These are phyloP conservation scores for Hortiboletus campestris DNA, from an alignment of 768 basidiomycete species.

Conservation along the genomic window DNA sequence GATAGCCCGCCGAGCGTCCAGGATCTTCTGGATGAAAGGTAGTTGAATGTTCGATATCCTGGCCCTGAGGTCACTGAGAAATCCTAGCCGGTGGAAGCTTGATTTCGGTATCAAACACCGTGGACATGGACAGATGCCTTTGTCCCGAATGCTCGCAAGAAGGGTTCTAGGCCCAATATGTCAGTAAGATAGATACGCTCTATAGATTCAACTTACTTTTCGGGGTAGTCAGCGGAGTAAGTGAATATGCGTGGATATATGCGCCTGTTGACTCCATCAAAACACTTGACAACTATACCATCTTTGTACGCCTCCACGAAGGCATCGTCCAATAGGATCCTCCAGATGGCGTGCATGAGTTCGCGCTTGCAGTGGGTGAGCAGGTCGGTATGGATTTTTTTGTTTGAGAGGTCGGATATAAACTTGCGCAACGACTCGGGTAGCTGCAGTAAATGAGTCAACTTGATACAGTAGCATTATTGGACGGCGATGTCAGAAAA, in stretches of 20 bases:
- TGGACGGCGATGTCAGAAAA: no score
- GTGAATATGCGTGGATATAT: conserved; percentile 31
- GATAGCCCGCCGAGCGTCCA: no score
- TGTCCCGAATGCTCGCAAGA: conserved; percentile 25
- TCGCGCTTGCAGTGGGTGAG: not conserved
- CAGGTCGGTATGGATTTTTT: not conserved
- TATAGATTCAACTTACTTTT: conserved; percentile 26
- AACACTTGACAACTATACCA: conserved; percentile 23
- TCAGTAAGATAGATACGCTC: no score
- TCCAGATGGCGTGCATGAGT: not conserved
- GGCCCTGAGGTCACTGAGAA: no score
- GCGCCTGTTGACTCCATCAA: conserved; percentile 15
- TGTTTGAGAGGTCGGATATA: not conserved
- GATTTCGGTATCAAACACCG: conserved; percentile 21
- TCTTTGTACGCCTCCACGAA: not conserved
- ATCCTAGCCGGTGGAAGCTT: conserved; percentile 15
- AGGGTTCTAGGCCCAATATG: conserved; percentile 11
- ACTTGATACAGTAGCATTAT: no score
- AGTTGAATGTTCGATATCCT: no score
- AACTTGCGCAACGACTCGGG: no score
- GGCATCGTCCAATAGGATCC: no score
- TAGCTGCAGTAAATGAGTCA: no score
- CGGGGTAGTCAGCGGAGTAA: conserved; percentile 37
- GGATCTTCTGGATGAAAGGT: no score
- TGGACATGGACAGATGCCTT: conserved; percentile 32